Conservation (phyloP, 1,284 basidiomycete genomes). For the Ceratorhiza oryzae-sativae region DNA sequence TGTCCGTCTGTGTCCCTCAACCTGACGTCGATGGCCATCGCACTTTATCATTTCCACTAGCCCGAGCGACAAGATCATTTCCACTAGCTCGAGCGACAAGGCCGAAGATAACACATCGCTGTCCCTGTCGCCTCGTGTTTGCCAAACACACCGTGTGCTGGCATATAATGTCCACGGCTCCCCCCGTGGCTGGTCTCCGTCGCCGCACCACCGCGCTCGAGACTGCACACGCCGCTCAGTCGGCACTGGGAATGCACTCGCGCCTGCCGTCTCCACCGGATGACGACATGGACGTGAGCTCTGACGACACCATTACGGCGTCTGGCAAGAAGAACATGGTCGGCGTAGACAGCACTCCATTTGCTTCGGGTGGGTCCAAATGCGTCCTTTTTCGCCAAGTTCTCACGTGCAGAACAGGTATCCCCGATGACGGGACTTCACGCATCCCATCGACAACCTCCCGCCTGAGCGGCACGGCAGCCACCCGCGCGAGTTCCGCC, state of each 20-base stretch:
- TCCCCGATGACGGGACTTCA: not conserved
- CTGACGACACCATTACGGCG: conserved; percentile 17
- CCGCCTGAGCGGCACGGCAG: not conserved
- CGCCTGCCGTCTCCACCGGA: conserved; percentile 25
- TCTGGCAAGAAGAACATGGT: not conserved
- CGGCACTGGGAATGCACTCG: not conserved
- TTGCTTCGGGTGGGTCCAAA: not conserved
- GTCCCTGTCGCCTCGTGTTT: not conserved
- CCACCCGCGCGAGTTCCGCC: not conserved
- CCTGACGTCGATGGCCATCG: not conserved
- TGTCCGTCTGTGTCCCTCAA: not conserved
- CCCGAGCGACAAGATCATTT: not conserved
- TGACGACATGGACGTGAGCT: conserved; percentile 23
- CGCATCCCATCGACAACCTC: conserved; percentile 6
- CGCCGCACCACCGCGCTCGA: conserved; percentile 26
- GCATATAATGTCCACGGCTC: not conserved
- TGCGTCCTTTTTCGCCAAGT: too few species aligned
- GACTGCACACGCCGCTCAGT: conserved; percentile 7
- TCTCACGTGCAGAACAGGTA: too few species aligned
- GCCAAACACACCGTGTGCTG: not conserved
- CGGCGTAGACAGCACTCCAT: not conserved
- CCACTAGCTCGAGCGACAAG: not conserved
- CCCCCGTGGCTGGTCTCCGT: conserved; percentile 1
- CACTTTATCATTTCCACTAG: not conserved
- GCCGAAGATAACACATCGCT: not conserved